Conservation (phyloP, 2,329 filamentous ascomycete species). For the Endocalyx cinctus region DNA sequence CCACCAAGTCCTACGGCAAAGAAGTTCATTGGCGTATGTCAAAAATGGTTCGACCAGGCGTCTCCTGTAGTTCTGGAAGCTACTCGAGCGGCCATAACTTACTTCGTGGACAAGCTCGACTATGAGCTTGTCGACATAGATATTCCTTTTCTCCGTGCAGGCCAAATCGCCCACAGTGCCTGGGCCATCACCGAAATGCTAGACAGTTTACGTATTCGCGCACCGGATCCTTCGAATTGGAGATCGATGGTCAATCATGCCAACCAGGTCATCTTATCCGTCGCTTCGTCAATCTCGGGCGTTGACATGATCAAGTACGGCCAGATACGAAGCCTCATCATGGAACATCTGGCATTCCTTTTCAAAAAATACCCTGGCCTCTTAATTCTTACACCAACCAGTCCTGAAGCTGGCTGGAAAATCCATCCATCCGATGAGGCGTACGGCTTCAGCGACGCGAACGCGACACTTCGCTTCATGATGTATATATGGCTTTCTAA, state of each 20-base stretch:
- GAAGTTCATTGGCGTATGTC: constrained; percentile 67
- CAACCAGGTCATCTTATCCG: constrained; percentile 65
- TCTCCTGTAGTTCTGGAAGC: constrained; percentile 57
- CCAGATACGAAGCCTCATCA: constrained; percentile 68
- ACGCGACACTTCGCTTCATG: constrained; percentile 72
- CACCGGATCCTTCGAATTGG: constrained; percentile 42
- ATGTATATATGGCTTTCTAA: constrained; percentile 84
- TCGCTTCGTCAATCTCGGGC: constrained; percentile 60
- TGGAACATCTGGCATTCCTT: constrained; percentile 28
- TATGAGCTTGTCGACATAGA: constrained; percentile 55
- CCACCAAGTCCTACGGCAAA: constrained; percentile 37
- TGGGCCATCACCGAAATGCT: constrained; percentile 72
- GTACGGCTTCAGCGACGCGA: constrained; percentile 73
- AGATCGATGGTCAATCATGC: constrained; percentile 55
- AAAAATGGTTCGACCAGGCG: constrained; percentile 65
- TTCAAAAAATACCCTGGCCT: constrained; percentile 69
- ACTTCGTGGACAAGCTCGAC: constrained; percentile 41
- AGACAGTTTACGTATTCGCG: constrained; percentile 37
- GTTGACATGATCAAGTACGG: constrained; percentile 69
- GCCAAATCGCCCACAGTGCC: constrained; percentile 70
- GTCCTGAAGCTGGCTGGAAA: constrained; percentile 71
- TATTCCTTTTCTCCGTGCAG: constrained; percentile 64
- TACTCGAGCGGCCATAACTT: constrained; percentile 56
- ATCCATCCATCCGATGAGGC: constrained; percentile 52
- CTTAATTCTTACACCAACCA: constrained; percentile 74